These are phyloP conservation scores for Suillus cothurnatus DNA, from an alignment of 768 basidiomycete species.

Conservation along the genomic window DNA sequence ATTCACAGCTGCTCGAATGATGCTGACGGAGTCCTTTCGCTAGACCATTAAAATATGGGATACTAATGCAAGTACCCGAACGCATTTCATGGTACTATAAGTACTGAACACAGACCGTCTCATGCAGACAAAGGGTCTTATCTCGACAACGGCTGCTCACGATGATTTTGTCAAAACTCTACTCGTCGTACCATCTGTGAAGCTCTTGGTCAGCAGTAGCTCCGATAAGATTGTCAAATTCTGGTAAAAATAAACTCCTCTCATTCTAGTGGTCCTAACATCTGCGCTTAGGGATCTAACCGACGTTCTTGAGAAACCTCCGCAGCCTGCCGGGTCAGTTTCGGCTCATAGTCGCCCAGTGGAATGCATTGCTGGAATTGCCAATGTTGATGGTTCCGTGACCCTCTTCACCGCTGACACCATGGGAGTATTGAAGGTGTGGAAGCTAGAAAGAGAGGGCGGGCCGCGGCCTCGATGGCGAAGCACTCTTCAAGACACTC, in stretches of 20 bases:
- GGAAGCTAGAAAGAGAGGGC: constrained; percentile 58
- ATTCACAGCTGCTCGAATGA: not conserved
- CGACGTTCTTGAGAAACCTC: constrained; percentile 40
- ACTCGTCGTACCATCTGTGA: constrained; percentile 64
- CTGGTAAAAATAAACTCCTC: constrained; percentile 56
- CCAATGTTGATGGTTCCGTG: constrained; percentile 45
- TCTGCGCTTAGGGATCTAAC: constrained; percentile 60
- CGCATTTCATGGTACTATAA: not conserved
- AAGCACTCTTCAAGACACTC: constrained; percentile 52
- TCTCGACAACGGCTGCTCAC: constrained; percentile 79
- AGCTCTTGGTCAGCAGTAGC: constrained; percentile 79
- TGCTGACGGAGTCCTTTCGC: constrained; percentile 15
- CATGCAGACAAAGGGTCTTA: constrained; percentile 63
- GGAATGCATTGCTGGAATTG: constrained; percentile 67
- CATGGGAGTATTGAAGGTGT: constrained; percentile 86
- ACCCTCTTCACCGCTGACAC: constrained; percentile 86
- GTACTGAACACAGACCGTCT: constrained; percentile 8
- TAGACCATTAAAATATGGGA: constrained; percentile 92
- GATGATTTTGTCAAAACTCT: constrained; percentile 90
- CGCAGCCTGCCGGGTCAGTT: constrained; percentile 65
- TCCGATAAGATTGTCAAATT: constrained; percentile 89
- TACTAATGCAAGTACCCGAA: constrained; percentile 50
- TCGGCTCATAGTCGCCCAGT: constrained; percentile 89
- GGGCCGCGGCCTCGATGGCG: constrained; percentile 50
- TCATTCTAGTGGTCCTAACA: not conserved